Conservation (phyloP, 352 stramenopile genomes). For the Globisporangium uncinulatum region DNA sequence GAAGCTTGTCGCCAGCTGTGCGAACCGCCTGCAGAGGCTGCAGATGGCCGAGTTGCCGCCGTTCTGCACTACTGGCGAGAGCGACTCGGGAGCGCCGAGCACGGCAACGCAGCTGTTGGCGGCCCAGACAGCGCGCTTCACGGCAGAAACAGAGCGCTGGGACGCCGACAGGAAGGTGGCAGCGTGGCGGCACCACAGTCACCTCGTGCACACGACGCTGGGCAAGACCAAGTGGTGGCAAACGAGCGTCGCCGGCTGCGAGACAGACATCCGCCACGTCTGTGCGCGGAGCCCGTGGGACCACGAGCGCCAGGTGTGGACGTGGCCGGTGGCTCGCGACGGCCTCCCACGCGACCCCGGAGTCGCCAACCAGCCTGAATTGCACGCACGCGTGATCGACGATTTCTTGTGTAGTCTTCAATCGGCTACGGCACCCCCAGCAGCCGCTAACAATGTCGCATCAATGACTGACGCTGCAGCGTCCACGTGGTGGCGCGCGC, state of each 20-base stretch:
- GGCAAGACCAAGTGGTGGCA: slow-evolving; percentile 42
- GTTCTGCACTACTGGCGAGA: slow-evolving; percentile 10
- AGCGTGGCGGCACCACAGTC: slow-evolving; percentile 37
- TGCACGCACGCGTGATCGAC: slow-evolving; percentile 18
- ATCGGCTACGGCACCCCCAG: background rate
- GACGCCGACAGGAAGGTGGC: slow-evolving; percentile 14
- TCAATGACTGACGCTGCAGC: slow-evolving; percentile 25
- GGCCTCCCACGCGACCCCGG: background rate
- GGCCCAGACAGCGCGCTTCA: slow-evolving; percentile 7
- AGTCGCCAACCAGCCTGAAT: background rate
- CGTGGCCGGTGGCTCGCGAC: slow-evolving; percentile 25
- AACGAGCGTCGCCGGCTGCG: slow-evolving; percentile 36
- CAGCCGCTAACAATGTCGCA: background rate
- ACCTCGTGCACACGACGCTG: slow-evolving; percentile 24
- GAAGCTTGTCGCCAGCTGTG: slow-evolving; percentile 30
- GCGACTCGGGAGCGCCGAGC: slow-evolving; percentile 2
- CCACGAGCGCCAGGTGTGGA: slow-evolving; percentile 38
- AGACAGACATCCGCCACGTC: slow-evolving; percentile 41
- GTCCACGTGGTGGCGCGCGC: slow-evolving; percentile 54
- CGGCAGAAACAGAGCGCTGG: slow-evolving; percentile 9
- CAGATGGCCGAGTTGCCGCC: background rate
- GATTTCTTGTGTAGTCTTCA: slow-evolving; percentile 31
- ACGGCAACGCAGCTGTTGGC: background rate
- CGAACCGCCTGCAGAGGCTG: slow-evolving; percentile 34
- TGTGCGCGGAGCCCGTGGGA: slow-evolving; percentile 38